Percentiles rank a stretch among this genome's conserved stretches.
These are phyloP conservation scores for Fistulinella cinereoalba DNA, from an alignment of 1,284 basidiomycete genomes.

Conservation along the genomic window DNA sequence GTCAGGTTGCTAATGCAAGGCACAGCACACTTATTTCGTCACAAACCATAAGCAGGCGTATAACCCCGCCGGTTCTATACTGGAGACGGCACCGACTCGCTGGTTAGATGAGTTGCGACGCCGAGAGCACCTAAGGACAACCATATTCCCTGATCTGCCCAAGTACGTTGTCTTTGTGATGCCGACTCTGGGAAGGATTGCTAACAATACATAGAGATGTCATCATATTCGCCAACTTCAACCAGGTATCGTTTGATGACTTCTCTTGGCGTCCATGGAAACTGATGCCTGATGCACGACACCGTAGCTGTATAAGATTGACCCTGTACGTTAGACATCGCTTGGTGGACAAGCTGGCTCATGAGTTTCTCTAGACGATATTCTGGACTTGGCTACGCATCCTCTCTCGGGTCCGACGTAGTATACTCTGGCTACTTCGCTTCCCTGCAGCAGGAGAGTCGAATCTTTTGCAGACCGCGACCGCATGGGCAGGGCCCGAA, in stretches of 20 bases:
- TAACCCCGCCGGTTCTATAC: conserved; percentile 17
- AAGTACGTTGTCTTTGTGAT: conserved; percentile 32
- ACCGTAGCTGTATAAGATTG: conserved; percentile 54
- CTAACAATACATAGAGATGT: conserved; percentile 36
- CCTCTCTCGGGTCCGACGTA: conserved; percentile 47
- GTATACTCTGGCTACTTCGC: conserved; percentile 60
- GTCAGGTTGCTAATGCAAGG: conserved; percentile 1
- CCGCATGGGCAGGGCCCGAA: conserved; percentile 51
- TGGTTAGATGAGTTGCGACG: conserved; percentile 51
- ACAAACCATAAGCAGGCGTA: conserved; percentile 58
- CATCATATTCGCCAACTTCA: conserved; percentile 63
- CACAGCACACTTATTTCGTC: conserved; percentile 56
- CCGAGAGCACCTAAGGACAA: conserved; percentile 43
- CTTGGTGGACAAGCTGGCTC: not conserved
- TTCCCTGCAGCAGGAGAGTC: conserved; percentile 57
- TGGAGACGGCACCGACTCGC: conserved; percentile 23
- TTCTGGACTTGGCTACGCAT: conserved; percentile 59
- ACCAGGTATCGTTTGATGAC: conserved; percentile 43
- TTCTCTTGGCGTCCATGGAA: conserved; percentile 4
- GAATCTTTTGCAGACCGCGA: conserved; percentile 50
- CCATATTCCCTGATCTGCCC: conserved; percentile 48
- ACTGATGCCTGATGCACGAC: conserved; percentile 18
- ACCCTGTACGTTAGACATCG: conserved; percentile 38
- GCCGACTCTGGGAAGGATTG: not conserved
- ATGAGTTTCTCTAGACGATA: conserved; percentile 34